A percentile compares a stretch with the other conserved stretches of the same genome.
Evolutionary conservation across 257 asterid species (phyloP).

Genomic region (Rhazya stricta): DNA sequence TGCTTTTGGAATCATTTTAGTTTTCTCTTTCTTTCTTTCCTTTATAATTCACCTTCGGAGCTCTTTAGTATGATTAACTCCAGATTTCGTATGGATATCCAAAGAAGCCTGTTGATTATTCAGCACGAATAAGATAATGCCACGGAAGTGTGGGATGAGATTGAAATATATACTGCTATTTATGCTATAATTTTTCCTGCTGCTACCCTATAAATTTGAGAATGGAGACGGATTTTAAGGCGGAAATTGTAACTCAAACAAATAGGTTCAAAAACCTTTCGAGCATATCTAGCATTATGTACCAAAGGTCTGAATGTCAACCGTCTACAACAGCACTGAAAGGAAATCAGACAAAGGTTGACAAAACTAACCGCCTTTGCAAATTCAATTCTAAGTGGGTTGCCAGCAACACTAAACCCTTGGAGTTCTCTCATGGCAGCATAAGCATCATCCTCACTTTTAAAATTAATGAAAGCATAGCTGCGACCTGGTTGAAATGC

Average conservation of each 20-base stretch:
- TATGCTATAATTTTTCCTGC: not conserved
- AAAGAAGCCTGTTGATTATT: not conserved
- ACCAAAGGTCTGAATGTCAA: conserved; percentile 15
- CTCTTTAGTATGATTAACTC: not conserved
- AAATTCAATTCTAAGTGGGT: conserved; percentile 86
- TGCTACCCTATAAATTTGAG: conserved; percentile 1
- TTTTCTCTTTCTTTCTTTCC: conserved; percentile 1
- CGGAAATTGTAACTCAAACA: not conserved
- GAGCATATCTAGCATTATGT: not conserved
- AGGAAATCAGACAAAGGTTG: conserved; percentile 51
- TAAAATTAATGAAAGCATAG: conserved; percentile 79
- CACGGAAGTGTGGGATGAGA: not conserved
- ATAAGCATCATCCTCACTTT: conserved; percentile 65
- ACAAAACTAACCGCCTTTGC: conserved; percentile 98
- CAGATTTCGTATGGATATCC: not conserved
- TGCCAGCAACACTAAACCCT: conserved; percentile 76
- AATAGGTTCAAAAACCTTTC: not conserved
- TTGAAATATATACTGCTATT: not conserved
- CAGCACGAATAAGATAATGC: not conserved
- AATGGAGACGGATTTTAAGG: not conserved
- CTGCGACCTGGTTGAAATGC: conserved; percentile 93
- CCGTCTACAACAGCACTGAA: conserved; percentile 30
- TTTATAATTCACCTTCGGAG: not conserved
- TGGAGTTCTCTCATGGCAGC: conserved; percentile 86
- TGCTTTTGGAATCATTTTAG: not conserved